phyloP scores from a whole-genome alignment of 1,284 basidiomycete species.

The Tylopilus sp. region DNA sequence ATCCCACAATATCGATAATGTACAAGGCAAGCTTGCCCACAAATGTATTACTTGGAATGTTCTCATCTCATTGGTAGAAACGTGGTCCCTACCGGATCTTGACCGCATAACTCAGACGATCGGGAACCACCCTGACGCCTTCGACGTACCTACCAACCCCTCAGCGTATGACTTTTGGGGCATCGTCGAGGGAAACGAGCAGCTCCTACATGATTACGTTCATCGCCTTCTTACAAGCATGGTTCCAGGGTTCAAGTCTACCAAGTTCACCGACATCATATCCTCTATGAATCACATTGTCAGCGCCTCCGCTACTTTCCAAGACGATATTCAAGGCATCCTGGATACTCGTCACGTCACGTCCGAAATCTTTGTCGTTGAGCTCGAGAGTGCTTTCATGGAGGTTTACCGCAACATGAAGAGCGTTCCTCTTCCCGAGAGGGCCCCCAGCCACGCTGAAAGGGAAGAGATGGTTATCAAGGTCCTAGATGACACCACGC shows the following conservation, averaged over 20 bases:
- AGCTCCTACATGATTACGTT: constrained; percentile 9
- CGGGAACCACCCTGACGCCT: too few species aligned
- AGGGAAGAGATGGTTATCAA: constrained; percentile 11
- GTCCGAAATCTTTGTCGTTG: background rate
- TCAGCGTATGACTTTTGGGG: constrained; percentile 22
- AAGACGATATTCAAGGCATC: background rate
- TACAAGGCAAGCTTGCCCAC: too few species aligned
- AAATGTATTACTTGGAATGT: too few species aligned
- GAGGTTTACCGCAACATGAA: background rate
- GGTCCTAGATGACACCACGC: constrained; percentile 8
- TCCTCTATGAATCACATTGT: constrained; percentile 20
- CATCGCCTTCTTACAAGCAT: constrained; percentile 12
- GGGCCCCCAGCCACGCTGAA: constrained; percentile 12
- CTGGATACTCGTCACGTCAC: background rate
- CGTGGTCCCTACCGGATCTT: too few species aligned
- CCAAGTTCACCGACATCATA: constrained; percentile 13
- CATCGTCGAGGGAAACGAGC: constrained; percentile 5
- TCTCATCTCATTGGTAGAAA: too few species aligned
- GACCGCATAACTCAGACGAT: too few species aligned
- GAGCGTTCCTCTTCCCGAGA: constrained; percentile 4
- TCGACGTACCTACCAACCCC: too few species aligned
- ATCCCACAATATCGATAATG: too few species aligned
- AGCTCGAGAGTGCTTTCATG: constrained; percentile 10
- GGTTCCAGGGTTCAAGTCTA: constrained; percentile 6
- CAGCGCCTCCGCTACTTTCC: background rate